phyloP scores from a whole-genome alignment of 176 grass and related monocot species.

The Paspalum vaginatum region DNA sequence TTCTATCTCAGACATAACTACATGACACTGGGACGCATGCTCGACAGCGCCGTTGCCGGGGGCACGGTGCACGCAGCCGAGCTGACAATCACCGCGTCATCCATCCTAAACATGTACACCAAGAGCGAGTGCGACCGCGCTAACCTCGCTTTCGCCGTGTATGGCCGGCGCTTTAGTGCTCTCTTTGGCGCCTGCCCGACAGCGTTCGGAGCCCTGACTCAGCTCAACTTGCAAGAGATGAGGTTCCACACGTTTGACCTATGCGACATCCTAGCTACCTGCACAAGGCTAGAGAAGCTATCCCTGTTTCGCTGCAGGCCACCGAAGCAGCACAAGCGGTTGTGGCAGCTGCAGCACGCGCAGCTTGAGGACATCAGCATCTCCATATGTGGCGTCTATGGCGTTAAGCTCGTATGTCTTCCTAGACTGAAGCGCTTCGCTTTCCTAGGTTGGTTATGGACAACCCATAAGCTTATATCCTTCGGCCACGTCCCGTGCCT shows the following conservation, averaged over 20 bases:
- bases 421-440: neutral
- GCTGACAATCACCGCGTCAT: no score
- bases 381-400: no score
- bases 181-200: neutral
- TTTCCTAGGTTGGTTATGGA: fast-evolving
- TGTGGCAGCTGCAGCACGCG: neutral
- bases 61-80: neutral
- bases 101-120: no score
- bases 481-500: neutral
- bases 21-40: neutral
- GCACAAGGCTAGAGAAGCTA: neutral
- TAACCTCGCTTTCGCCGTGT: no score
- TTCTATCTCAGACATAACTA: no score
- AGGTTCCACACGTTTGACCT: no score
- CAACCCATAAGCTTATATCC: neutral
- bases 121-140: no score
- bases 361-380: no score
- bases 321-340: no score
- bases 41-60: neutral
- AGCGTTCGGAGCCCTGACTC: neutral
- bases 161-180: neutral
- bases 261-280: neutral
- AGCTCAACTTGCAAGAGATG: neutral
- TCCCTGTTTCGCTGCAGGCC: no score
- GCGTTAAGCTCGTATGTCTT: neutral